Conservation (phyloP, 1,284 basidiomycete species). For the Ustilago cynodontis region DNA sequence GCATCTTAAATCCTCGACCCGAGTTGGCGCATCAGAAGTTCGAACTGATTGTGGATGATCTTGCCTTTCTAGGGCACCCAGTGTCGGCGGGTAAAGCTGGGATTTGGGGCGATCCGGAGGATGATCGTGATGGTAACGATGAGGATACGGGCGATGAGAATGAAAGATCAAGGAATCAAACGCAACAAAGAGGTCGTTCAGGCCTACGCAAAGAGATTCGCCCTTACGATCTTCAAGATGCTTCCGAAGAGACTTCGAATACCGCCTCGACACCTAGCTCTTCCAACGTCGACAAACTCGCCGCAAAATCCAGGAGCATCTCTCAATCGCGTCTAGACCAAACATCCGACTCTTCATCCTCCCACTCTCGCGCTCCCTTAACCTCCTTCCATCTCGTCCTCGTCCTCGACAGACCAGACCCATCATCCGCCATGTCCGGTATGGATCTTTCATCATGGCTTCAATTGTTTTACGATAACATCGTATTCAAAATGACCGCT, state of each 20-base stretch:
- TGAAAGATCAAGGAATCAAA: not conserved
- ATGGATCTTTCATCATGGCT: constrained; percentile 60
- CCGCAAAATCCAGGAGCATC: constrained; percentile 11
- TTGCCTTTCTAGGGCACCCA: constrained; percentile 95
- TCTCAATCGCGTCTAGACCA: constrained; percentile 19
- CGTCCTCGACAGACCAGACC: constrained; percentile 65
- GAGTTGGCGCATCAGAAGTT: constrained; percentile 93
- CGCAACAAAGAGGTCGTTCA: constrained; percentile 34
- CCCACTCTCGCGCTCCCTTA: constrained; percentile 29
- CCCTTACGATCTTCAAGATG: constrained; percentile 29
- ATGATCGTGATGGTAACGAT: constrained; percentile 10
- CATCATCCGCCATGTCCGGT: constrained; percentile 44
- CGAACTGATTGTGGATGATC: constrained; percentile 88
- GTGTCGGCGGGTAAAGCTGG: constrained; percentile 78
- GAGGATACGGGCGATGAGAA: constrained; percentile 6
- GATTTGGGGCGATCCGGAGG: constrained; percentile 26
- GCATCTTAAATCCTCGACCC: constrained; percentile 80
- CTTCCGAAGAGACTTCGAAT: not conserved
- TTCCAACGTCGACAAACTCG: not conserved
- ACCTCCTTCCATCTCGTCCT: constrained; percentile 67
- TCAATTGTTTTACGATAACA: constrained; percentile 65
- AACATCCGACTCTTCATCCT: constrained; percentile 9
- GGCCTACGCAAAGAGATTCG: constrained; percentile 47
- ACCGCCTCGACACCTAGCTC: not conserved
- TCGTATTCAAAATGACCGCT: constrained; percentile 68